Evolutionary conservation across 2,329 filamentous ascomycete species (phyloP), one percentile per base, ranked within the genome.

Genomic region (Alternaria ventricosa): DNA sequence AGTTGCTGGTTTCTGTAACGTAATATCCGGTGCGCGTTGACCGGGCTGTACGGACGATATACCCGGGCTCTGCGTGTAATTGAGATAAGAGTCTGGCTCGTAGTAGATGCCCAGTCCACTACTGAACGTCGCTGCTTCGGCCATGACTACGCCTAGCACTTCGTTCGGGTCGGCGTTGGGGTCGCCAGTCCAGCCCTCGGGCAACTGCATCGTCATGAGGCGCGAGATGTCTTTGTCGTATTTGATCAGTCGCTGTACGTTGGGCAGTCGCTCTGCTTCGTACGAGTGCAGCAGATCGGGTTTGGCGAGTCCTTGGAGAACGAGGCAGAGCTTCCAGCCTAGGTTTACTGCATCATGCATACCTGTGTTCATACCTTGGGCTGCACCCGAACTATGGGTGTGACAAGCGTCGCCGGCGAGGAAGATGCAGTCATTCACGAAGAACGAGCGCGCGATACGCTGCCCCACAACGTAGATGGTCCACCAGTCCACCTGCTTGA

Each of bases 371-470:
- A 46, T 23, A 4, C 44, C 44, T 25, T 46, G 44, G 3, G 20
- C 44, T 22, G 20, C 44, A 9, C 20, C 20, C 4, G 44, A 22
- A 13, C 20, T 23, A 3, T 46, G 44, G 1, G 22, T 46, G 20
- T 46, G 44, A 4, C 20, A 22, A 78, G 7, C 86, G 81, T 89
- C 87, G 13, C 87, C 87, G 2, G 84, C 86, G 0, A 89, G 75
- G 47, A 88, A 84, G 4, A 86, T 78, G 4, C 85, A 81, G 3
- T 83, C 82, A 22, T 81, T 79, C 6, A 67, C 61, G 45, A 68
- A 75, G 61, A 79, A 78, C 3, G 65, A 67, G 15, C 74, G 73
- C 12, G 71, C 79, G 20, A 83, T 76, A 9, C 81, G 77, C 68
- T 84, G 82, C 2, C 82, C 82, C 4, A 84, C 79, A 4, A 76